Evolutionary conservation across 2,329 filamentous ascomycete genomes (phyloP), one percentile per base, ranked within the genome.

Genomic region (Venturia pyrina): DNA sequence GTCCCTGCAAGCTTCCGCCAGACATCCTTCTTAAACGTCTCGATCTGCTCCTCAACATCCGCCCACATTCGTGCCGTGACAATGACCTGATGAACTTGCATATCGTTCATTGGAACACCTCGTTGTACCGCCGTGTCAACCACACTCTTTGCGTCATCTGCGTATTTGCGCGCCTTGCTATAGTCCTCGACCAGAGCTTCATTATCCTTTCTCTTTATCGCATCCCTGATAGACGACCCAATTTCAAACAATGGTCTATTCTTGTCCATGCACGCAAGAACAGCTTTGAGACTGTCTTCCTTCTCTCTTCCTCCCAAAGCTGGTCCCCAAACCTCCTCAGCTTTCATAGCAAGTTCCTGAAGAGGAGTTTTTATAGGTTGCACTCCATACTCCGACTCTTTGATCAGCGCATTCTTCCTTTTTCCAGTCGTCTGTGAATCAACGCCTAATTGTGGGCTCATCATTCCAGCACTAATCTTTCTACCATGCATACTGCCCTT

Each of bases 301-400:
- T 93, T 92, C 71, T 98, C 93, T 37, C 91, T 87, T 3, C 95
- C 95, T 48, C 92, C 91, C 46, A 99, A 78, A 1, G 95, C 93
- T 1, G 95, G 95, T 0, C 95, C 95, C 93, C 96, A 99, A 10
- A 99, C 90, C 72, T 99, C 95, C 75, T 98, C 92, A 0, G 93
- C 95, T 76, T 97, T 97, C 68, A 92, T 89, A 0, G 91, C 91
- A 13, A 96, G 91, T 71, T 98, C 95, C 11, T 95, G 82, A 65
- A 99, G 80, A 21, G 95, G 93, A 1, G 83, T 85, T 74, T 96
- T 96, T 76, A 99, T 96, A 13, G 91, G 92, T 73, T 89, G 81
- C 8, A 96, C 87, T 63, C 92, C 92, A 72, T 93, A 96, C 72
- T 96, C 92, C 71, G 32, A 40, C 41, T 68, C 76, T 74, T 66